A percentile compares a stretch with the other conserved stretches of the same genome.
These are phyloP conservation scores for Westerdykella aurantiaca DNA, from an alignment of 2,329 filamentous ascomycete species.

Conservation along the genomic window DNA sequence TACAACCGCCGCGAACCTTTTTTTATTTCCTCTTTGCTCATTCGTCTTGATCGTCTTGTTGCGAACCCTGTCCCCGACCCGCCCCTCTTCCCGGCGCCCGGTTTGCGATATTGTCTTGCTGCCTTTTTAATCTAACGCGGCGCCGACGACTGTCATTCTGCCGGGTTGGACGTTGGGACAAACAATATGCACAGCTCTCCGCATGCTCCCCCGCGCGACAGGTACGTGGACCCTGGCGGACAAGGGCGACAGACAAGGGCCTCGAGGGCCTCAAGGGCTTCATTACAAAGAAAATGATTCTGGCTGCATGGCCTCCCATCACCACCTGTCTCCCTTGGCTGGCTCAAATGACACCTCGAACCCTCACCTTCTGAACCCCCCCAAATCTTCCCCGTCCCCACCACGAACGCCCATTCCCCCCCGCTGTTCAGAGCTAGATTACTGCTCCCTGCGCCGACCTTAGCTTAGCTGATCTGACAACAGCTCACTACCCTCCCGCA, in stretches of 20 bases:
- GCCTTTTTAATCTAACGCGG: too few relatives aligned
- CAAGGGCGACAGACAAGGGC: too few relatives aligned
- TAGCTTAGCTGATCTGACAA: slow-evolving; percentile 11
- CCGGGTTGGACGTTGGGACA: background rate
- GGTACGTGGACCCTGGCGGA: slow-evolving; percentile 7
- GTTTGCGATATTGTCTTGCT: too few relatives aligned
- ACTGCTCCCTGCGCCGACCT: slow-evolving; percentile 3
- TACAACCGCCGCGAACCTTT: too few relatives aligned
- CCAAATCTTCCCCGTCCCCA: slow-evolving; percentile 1
- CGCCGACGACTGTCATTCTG: too few relatives aligned
- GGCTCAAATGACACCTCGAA: too few relatives aligned
- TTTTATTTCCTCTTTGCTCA: too few relatives aligned
- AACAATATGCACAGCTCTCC: slow-evolving; percentile 9
- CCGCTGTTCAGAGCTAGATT: slow-evolving; percentile 10
- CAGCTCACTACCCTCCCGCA: slow-evolving; percentile 25
- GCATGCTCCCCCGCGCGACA: slow-evolving; percentile 25
- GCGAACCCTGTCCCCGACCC: too few relatives aligned
- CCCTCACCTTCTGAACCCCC: too few relatives aligned
- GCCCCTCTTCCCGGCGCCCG: too few relatives aligned
- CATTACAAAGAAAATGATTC: background rate
- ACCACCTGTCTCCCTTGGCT: background rate
- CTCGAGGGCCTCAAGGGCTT: slow-evolving; percentile 15
- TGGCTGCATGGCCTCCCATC: background rate
- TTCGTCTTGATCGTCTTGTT: too few relatives aligned
- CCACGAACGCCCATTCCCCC: background rate